Evolutionary conservation across 345 rosid genomes (phyloP).

Genomic region (Brassica juncea): DNA sequence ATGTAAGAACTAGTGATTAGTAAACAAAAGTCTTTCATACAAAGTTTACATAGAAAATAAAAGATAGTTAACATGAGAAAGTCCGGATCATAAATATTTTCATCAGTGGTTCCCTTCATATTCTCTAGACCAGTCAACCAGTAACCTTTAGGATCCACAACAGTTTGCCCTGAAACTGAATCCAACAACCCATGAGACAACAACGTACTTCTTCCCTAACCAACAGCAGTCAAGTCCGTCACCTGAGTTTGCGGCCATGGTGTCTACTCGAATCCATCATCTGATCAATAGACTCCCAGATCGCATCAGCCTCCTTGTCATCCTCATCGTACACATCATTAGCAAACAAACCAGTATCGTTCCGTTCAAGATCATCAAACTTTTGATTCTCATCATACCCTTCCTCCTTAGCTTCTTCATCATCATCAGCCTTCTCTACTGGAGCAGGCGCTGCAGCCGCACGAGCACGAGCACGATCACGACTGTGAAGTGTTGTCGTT

Average conservation of each 20-base stretch:
- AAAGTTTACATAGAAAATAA: no score
- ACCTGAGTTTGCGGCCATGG: conserved; percentile 89
- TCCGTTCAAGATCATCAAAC: conserved; percentile 95
- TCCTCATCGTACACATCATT: conserved; percentile 90
- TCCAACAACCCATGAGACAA: conserved; percentile 80
- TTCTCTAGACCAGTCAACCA: conserved; percentile 80
- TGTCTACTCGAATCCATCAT: conserved; percentile 88
- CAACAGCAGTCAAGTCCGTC: conserved; percentile 89
- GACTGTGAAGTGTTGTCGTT: no score
- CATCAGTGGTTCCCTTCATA: conserved; percentile 95
- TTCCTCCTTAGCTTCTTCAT: conserved; percentile 82
- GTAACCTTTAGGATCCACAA: conserved; percentile 91
- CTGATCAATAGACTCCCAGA: conserved; percentile 88
- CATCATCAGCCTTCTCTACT: conserved; percentile 64
- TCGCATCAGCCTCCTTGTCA: conserved; percentile 92
- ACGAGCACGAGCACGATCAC: no score
- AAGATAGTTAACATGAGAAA: no score
- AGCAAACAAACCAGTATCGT: conserved; percentile 92
- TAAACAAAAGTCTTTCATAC: no score
- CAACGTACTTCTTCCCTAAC: conserved; percentile 95
- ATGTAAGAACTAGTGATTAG: no score
- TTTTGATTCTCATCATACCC: conserved; percentile 94
- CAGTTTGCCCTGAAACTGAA: conserved; percentile 87
- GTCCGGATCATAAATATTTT: conserved; percentile 71
- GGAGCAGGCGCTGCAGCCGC: conserved; percentile 46